Evolutionary conservation across 2,329 filamentous ascomycete species (phyloP).

Genomic region (Acrocalymma vagum): DNA sequence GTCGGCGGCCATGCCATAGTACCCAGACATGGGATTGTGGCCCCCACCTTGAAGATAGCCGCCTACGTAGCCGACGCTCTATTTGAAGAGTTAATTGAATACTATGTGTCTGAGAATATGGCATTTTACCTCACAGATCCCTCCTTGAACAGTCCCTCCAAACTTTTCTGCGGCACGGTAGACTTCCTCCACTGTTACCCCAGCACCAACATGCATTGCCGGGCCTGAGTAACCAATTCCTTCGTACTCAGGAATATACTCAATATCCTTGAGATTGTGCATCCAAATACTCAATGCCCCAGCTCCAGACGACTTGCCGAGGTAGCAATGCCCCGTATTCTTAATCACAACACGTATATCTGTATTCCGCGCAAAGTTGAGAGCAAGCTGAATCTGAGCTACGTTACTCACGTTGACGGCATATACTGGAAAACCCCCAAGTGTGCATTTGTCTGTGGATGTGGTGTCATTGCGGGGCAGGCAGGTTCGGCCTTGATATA

Average conservation of each 20-base stretch:
- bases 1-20: constrained; percentile 22
- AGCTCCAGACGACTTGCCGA: constrained; percentile 25
- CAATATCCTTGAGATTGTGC: constrained; percentile 25
- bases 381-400: constrained; percentile 13
- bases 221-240: constrained; percentile 9
- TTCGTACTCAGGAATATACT: constrained; percentile 5
- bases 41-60: constrained; percentile 54
- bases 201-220: constrained; percentile 23
- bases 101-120: constrained; percentile 28
- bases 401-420: constrained; percentile 16
- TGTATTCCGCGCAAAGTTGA: constrained; percentile 19
- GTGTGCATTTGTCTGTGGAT: constrained; percentile 9
- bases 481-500: constrained; percentile 17
- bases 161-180: constrained; percentile 10
- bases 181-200: constrained; percentile 13
- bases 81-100: constrained; percentile 41
- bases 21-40: constrained; percentile 54
- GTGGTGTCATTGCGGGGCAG: constrained; percentile 11
- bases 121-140: constrained; percentile 14
- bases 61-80: constrained; percentile 57
- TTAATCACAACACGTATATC: constrained; percentile 20
- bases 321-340: constrained; percentile 16
- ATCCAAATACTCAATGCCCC: constrained; percentile 28
- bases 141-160: constrained; percentile 19
- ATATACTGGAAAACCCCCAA: constrained; percentile 13